phyloP scores from a whole-genome alignment of 2,329 filamentous ascomycete genomes.

The Chaetomiaceae sp. region DNA sequence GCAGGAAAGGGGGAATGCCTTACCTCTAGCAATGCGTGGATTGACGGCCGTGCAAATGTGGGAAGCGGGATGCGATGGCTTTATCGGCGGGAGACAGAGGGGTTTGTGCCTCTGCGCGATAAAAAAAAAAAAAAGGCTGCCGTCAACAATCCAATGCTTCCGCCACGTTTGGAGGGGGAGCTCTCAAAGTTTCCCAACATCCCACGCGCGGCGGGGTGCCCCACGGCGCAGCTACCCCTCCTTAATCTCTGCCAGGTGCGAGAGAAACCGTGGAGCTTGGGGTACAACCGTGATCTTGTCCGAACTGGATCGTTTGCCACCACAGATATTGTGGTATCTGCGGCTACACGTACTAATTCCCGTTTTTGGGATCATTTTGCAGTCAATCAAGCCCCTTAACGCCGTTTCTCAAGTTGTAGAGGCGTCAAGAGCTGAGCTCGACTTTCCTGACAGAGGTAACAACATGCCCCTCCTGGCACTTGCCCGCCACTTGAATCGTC shows the following conservation, averaged over 20 bases:
- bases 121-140: constrained; percentile 17
- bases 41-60: too few species aligned
- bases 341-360: too few species aligned
- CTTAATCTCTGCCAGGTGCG: constrained; percentile 6
- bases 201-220: constrained; percentile 18
- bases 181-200: constrained; percentile 20
- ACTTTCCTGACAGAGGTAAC: neutral
- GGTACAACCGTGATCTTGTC: neutral
- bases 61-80: neutral
- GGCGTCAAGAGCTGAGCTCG: too few species aligned
- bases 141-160: constrained; percentile 15
- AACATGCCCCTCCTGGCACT: neutral
- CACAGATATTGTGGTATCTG: too few species aligned
- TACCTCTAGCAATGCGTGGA: constrained; percentile 7
- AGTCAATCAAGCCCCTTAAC: too few species aligned
- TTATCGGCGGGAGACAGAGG: constrained; percentile 1
- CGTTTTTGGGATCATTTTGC: too few species aligned
- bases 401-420: too few species aligned
- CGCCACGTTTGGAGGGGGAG: constrained; percentile 11
- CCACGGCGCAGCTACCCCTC: constrained; percentile 16
- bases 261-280: neutral
- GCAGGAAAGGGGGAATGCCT: constrained; percentile 5
- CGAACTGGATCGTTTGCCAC: too few species aligned
- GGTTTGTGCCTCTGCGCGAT: constrained; percentile 13
- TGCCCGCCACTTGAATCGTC: neutral